These are phyloP conservation scores for Colletotrichum tanaceti DNA, from an alignment of 2,329 filamentous ascomycete species.

Conservation along the genomic window DNA sequence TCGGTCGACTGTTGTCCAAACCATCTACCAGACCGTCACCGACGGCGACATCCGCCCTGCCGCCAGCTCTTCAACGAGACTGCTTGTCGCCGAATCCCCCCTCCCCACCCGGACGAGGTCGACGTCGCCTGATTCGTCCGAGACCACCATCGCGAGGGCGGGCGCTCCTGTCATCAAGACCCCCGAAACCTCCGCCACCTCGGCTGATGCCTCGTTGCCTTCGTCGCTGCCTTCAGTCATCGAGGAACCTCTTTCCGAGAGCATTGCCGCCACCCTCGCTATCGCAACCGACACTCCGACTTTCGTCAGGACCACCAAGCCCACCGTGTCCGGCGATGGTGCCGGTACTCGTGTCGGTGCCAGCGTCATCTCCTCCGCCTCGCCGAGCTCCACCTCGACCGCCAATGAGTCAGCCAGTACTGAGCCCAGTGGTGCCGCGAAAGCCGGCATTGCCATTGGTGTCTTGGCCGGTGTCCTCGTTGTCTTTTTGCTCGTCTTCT, in stretches of 20 bases:
- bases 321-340: constrained; percentile 43
- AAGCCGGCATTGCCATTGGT: constrained; percentile 88
- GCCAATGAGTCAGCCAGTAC: constrained; percentile 40
- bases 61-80: constrained; percentile 45
- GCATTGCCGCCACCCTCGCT: constrained; percentile 44
- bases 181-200: constrained; percentile 20
- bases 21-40: constrained; percentile 55
- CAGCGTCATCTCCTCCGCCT: constrained; percentile 41
- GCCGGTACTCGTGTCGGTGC: background rate
- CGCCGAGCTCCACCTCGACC: constrained; percentile 40
- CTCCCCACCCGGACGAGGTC: constrained; percentile 13
- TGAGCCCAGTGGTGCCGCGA: constrained; percentile 53
- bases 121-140: constrained; percentile 3
- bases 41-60: constrained; percentile 10
- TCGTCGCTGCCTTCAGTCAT: constrained; percentile 46
- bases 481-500: constrained; percentile 75
- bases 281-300: constrained; percentile 45
- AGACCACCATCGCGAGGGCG: constrained; percentile 33
- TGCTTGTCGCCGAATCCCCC: constrained; percentile 48
- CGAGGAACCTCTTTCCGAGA: constrained; percentile 42
- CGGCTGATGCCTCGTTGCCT: constrained; percentile 9
- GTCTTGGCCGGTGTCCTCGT: constrained; percentile 76
- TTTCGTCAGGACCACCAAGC: constrained; percentile 48
- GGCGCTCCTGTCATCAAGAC: constrained; percentile 26
- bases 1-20: constrained; percentile 48